Evolutionary conservation across 352 stramenopile species (phyloP).

Genomic region (Globisporangium okanoganense): DNA sequence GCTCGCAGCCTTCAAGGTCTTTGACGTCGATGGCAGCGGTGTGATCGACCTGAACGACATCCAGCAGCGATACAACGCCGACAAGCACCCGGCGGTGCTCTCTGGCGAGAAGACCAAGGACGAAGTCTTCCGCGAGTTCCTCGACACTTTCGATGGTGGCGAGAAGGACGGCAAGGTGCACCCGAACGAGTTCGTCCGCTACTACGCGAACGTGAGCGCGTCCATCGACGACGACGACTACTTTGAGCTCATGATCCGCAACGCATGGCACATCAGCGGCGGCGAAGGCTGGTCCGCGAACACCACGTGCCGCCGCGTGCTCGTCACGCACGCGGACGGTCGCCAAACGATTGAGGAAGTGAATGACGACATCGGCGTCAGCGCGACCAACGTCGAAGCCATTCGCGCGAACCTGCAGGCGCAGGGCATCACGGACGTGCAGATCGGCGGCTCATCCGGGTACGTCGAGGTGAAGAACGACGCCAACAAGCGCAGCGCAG

Average conservation of each 20-base stretch:
- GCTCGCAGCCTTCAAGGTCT: slow-evolving; percentile 55
- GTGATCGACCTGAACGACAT: slow-evolving; percentile 55
- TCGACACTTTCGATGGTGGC: slow-evolving; percentile 33
- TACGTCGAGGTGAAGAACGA: slow-evolving; percentile 24
- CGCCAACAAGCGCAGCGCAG: slow-evolving; percentile 11
- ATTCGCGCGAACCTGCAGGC: slow-evolving; percentile 40
- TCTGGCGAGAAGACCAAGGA: slow-evolving; percentile 28
- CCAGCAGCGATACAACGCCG: slow-evolving; percentile 38
- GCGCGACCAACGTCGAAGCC: slow-evolving; percentile 20
- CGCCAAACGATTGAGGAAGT: slow-evolving; percentile 42
- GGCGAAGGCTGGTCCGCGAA: slow-evolving; percentile 59
- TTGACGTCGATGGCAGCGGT: slow-evolving; percentile 57
- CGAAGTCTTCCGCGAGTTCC: slow-evolving; percentile 32
- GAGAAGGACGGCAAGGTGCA: slow-evolving; percentile 34
- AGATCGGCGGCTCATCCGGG: slow-evolving; percentile 12
- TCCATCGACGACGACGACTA: slow-evolving; percentile 81
- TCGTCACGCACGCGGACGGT: slow-evolving; percentile 52
- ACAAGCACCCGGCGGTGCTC: slow-evolving; percentile 51
- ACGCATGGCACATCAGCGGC: slow-evolving; percentile 77
- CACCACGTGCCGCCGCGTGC: slow-evolving; percentile 58
- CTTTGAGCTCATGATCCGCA: slow-evolving; percentile 84
- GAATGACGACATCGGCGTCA: slow-evolving; percentile 42
- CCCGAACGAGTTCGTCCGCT: slow-evolving; percentile 38
- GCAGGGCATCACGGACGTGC: slow-evolving; percentile 26
- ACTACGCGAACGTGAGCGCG: slow-evolving; percentile 75